Evolutionary conservation across 441 rosid species (phyloP), one percentile per base, ranked within the genome.

Genomic region (Populus hybrid): DNA sequence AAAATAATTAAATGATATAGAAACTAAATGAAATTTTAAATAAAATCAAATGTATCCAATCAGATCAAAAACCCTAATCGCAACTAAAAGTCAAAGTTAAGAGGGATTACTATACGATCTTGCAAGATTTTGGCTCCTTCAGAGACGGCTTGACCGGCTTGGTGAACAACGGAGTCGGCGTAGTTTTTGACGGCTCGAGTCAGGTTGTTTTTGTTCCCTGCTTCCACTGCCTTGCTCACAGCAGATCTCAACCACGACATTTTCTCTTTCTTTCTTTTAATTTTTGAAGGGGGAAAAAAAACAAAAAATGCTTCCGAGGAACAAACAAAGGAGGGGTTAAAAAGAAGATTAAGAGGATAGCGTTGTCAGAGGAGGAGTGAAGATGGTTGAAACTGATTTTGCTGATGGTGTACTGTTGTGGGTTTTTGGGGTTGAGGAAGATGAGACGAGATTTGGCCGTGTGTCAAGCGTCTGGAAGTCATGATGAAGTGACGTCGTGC

Each of bases 71-170:
- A 3, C n/a, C 10, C 2, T 33, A 63, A 63, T 12, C 40, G 28
- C 35, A 72, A 70, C 71, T 24, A 66, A 75, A 7, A 64, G 33
- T 5, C 74, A 69, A 23, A 63, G 18, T 42, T 61, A 61, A 77
- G 61, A 59, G 38, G 65, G 59, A 36, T 84, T 88, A 95, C 98
- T 82, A 95, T 92, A 81, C 98, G 97, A 88, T 95, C 97, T 72
- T 94, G 98, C 59, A 96, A 75, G 87, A 96, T 86, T 89, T 94
- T 96, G 80, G 99, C 97, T 75, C 99, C 98, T 83, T 88, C 99
- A 14, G 94, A 93, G 64, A 96, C 97, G 78, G 98, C 97, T 81
- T 94, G 98, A 21, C 98, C 98, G 24, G 99, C 98, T 18, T 94
- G 98, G 24, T 96, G 97, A 74, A 93, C 98, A 83, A 96, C 96